Evolutionary conservation across 108 stramenopile species (phyloP).

Genomic region (Ochromonas danica): DNA sequence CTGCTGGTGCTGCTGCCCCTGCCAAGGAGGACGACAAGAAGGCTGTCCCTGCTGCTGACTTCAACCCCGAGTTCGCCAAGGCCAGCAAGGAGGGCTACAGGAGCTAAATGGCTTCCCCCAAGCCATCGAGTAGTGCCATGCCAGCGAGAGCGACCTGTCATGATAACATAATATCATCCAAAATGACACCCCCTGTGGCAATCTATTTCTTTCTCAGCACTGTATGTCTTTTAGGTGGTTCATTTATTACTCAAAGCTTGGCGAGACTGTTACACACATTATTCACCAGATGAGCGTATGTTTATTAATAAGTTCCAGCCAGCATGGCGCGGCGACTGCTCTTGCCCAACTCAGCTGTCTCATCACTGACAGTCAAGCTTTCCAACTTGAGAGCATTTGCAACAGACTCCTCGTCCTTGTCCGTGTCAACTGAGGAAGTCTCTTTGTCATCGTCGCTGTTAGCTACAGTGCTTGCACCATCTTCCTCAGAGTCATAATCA

Average conservation of each 20-base stretch:
- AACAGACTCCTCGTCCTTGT: too few relatives aligned
- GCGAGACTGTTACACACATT: background rate
- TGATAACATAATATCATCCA: background rate
- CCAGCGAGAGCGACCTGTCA: too few relatives aligned
- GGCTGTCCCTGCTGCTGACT: conserved; percentile 7
- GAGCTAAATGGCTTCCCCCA: background rate
- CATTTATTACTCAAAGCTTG: background rate
- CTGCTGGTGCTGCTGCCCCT: conserved; percentile 7
- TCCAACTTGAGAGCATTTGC: too few relatives aligned
- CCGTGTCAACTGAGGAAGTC: too few relatives aligned
- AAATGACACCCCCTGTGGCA: background rate
- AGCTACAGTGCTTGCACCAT: too few relatives aligned
- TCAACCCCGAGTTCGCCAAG: conserved; percentile 25
- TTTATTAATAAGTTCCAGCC: too few relatives aligned
- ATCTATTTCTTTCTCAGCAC: background rate
- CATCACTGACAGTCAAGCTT: too few relatives aligned
- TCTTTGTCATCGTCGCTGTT: too few relatives aligned
- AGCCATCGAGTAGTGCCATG: background rate
- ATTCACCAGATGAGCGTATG: background rate
- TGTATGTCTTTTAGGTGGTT: background rate
- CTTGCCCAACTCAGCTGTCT: too few relatives aligned
- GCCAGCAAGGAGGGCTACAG: background rate
- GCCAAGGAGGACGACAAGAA: conserved; percentile 9
- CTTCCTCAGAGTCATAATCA: too few relatives aligned
- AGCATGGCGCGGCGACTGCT: too few relatives aligned